Evolutionary conservation across 2,329 filamentous ascomycete species (phyloP), one percentile per base, ranked within the genome.

Genomic region (Aspergillus alliaceus): DNA sequence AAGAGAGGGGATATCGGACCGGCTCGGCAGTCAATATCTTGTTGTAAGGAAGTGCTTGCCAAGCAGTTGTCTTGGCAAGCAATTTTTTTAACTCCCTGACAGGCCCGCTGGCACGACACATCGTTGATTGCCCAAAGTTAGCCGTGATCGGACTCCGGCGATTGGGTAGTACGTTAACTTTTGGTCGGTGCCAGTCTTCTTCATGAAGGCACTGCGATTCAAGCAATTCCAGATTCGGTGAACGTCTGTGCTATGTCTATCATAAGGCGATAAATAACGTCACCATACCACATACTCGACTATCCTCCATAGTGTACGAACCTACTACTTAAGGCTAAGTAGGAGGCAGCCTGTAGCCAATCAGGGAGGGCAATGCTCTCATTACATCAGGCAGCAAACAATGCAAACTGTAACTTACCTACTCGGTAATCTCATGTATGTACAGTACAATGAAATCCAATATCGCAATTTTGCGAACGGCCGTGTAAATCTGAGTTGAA

Each of bases 331-430:
- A 35, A 7, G 15, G 18, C 15, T 35, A 35, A 11, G 9, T 18
- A 35, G 34, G 6, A 35, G 15, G 15, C 9, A 9, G 37, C 9
- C 12, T 7, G 15, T 15, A 47, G n/a, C 44, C 44, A 47, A 20
- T 47, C 44, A 31, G 25, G 44, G 31, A 31, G 44, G 12, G 44
- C 25, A 1, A 25, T 18, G 44, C 14, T 20, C 8, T 12, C 25
- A 9, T 31, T 20, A 20, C 2, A 47, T 2, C 4, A 2, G n/a
- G 8, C 25, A 47, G 54, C 68, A 71, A 72, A 72, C 69, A 66
- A 39, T 70, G 66, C 68, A 71, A 71, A 72, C 68, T n/a, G 65
- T 14, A 18, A 50, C 46, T 46, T 53, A 25, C 27, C 6, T 24
- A 25, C n/a, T n/a, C n/a, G n/a, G n/a, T n/a, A n/a, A n/a, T n/a